Base-by-base conservation (phyloP, 225 moss, liverwort and hornwort species). In the Sphagnum contortum region DNA sequence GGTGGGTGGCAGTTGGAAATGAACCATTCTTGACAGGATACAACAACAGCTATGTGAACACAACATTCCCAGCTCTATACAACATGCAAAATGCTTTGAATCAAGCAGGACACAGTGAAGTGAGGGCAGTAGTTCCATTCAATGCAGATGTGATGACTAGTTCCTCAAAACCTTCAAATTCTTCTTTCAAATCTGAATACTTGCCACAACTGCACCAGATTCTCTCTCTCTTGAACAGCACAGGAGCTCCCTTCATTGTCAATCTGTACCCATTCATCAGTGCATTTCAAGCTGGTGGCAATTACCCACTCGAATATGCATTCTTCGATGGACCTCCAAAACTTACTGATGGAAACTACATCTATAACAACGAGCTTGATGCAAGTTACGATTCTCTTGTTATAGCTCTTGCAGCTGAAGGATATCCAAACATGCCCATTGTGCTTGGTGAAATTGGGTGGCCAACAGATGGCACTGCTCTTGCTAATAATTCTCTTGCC, bases 181-280 rank as follows among this genome's bases (percentile, higher is more conserved):
- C 74, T 46, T 66, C 79, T 0, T 98, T 98, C 66, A 85, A 90
- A 45, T 13, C 81, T 3, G 88, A 98, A 55, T 81, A 90, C 10
- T 48, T 75, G 3, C 5, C 77, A 2, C 63, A 87, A 2, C 87
- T 98, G 93, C 45, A 64, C 0, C 66, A 78, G 45, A 86, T 98
- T 9, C 77, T 82, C 0, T 9, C 69, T 0, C 68, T 80, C 7
- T 68, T 93, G 50, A 73, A 74, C 69, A 61, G 56, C 3, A 87
- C 81, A 3, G 82, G 74, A 6, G 89, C 96, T 3, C 96, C 96
- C 0, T 93, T 98, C 48, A 79, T 85, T 51, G 60, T 87, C 71
- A 98, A 98, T 68, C 73, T 98, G 9, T 98, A 98, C 50, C 96
- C 96, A 3, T 98, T 89, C 44, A 81, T 98, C 3, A 89, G 87